Base-by-base conservation (phyloP, 2,329 filamentous ascomycete genomes). In the Fusarium brevicatenulatum region DNA sequence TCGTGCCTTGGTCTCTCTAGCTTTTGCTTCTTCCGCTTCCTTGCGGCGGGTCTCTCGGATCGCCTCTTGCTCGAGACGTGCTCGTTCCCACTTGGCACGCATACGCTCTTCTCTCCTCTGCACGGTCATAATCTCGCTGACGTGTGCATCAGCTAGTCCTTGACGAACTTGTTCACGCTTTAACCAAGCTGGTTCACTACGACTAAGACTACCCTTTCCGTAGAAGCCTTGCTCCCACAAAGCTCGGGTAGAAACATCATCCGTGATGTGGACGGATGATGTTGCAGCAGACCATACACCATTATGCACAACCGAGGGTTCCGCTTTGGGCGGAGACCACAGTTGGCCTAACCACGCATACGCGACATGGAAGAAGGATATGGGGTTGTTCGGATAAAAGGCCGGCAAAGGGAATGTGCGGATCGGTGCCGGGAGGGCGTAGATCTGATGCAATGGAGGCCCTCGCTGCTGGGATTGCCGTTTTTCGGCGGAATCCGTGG, bases 181-280 rank as follows among this genome's bases (percentile, higher is more conserved):
- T 56, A 97, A 82, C 96, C 96, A 99, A 75, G 91, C 96, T 7
- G 95, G 95, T 81, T 99, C 95, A 85, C 95, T 98, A 77, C 97
- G 91, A 84, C 95, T 98, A 66, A 98, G 85, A 76, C 87, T 95
- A 49, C 96, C 96, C 82, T 98, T 98, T 53, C 97, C 97, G 82
- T 95, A 99, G 83, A 99, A 99, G 9, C 96, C 96, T 84, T 97
- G 94, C 82, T 97, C 93, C 96, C 97, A 99, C 30, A 99, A 83
- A 3, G 92, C 94, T 61, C 92, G 88, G 70, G 97, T 91, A 7
- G 94, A 91, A 62, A 87, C 86, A 32, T 90, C 86, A 80, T 98
- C 92, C 23, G 90, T 94, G 63, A 99, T 87, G 79, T 97, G 94
- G 21, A 99, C 89, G 1, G 95, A 96, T 36, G 91, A 90, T 7